Evolutionary conservation across 2,329 filamentous ascomycete genomes (phyloP), one percentile per base, ranked within the genome.

Genomic region (Thermothelomyces thermophilus): DNA sequence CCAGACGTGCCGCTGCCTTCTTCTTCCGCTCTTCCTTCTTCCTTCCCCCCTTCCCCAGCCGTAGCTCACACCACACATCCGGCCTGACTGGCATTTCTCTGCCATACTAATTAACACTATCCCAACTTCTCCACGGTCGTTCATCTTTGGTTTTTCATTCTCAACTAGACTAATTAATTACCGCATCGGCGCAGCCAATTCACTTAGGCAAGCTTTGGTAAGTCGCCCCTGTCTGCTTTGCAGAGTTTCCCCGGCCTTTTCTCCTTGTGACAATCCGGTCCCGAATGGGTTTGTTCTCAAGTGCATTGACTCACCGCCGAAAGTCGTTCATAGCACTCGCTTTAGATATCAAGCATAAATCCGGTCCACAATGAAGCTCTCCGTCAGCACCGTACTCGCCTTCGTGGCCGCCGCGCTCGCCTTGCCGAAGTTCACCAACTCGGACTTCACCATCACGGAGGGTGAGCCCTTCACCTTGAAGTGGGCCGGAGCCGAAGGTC

Each of bases 401-500:
- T 64, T 69, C 60, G 58, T 65, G 46, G 62, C 66, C 57, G 56
- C 59, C 19, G 64, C 49, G 48, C 48, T 58, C 48, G 66, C 62
- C 48, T 45, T 53, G 48, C 60, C 62, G 41, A 34, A 51, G 9
- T 59, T 69, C 50, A 64, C 62, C 60, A 69, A 68, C 61, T 53
- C 46, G 46, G 42, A 40, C 28, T 66, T 58, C 47, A 33, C 59
- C 31, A 55, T 75, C 48, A 37, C 53, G 36, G 64, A 66, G 50
- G 71, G 69, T 54, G 26, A 63, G 60, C 60, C 70, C 45, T 75
- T 74, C 62, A 66, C 63, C 48, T 63, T 76, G 51, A 72, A 62
- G 45, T 76, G 73, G 73, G 30, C 53, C 43, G 64, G 64, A 24
- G 68, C 67, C 30, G 46, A 53, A 3, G 71, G 71, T 34, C 63